Evolutionary conservation across 306 rosid species (phyloP), one percentile per base, ranked within the genome.

Genomic region (Sphenostylis stenocarpa): DNA sequence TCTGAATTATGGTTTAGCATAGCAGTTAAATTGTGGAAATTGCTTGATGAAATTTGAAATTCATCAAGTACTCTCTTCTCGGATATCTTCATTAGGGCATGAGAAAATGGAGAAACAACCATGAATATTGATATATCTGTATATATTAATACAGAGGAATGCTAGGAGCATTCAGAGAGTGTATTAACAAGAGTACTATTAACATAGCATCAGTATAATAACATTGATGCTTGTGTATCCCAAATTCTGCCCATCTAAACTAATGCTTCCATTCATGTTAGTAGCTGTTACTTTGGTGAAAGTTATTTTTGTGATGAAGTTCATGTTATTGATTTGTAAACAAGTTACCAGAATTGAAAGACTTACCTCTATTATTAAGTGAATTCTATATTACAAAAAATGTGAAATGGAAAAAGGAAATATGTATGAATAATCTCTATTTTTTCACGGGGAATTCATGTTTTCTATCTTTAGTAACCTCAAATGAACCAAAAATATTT

Each of bases 1-100:
- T 47, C 39, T 21, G 8, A 75, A 34, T 38, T 49, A 64, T 21
- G 72, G 72, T 62, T 75, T 34, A 39, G 16, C 61, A 62, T 34
- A 39, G 16, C 61, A 62, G 36, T 31, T 6, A 45, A 16, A 26
- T 60, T 43, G 47, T 26, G 45, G 55, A 15, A 23, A 7, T 66
- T 20, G 19, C 13, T 71, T 13, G 41, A 56, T 23, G 77, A 72
- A 53, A 15, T 38, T 15, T 19, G 23, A 15, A 56, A 72, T 26
- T 55, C 23, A 19, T 15, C 58, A 7, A 68, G 76, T 33, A 33
- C 38, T n/a, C n/a, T n/a, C n/a, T n/a, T n/a, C n/a, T n/a, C n/a
- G n/a, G n/a, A n/a, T 0, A 33, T 33, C 38, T 33, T 33, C 38
- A 33, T 33, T 33, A 33, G 38, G 7, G 1, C 7, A 33, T 33